Evolutionary conservation across 2,329 filamentous ascomycete species (phyloP).

Genomic region (Hypoxylon sp.): DNA sequence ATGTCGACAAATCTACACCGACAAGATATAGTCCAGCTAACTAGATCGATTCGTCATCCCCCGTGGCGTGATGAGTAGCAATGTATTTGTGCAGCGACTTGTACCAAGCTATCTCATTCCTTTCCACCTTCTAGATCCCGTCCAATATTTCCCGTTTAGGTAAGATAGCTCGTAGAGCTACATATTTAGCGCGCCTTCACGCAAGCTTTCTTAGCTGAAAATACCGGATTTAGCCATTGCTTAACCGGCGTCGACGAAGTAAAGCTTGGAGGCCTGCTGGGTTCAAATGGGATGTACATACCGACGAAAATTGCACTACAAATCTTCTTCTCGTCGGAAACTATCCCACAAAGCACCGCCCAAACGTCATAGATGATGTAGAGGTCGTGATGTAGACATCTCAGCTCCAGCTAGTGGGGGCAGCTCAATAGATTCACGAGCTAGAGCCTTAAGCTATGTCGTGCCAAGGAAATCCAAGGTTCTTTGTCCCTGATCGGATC

Average conservation of each 20-base stretch:
- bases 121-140: conserved; percentile 24
- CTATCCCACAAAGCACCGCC: conserved; percentile 8
- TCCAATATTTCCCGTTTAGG: conserved; percentile 34
- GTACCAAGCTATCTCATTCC: conserved; percentile 34
- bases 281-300: conserved; percentile 10
- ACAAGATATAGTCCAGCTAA: conserved; percentile 27
- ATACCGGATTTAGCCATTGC: conserved; percentile 25
- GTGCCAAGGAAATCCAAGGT: conserved; percentile 41
- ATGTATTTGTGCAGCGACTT: conserved; percentile 19
- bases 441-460: conserved; percentile 25
- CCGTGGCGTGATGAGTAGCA: conserved; percentile 17
- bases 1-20: conserved; percentile 12
- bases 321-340: background rate
- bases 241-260: conserved; percentile 17
- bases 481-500: conserved; percentile 25
- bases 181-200: conserved; percentile 25
- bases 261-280: conserved; percentile 10
- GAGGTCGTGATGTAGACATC: conserved; percentile 14
- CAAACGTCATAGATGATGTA: conserved; percentile 43
- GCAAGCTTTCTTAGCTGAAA: conserved; percentile 20
- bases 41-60: conserved; percentile 36
- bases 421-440: conserved; percentile 28
- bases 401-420: conserved; percentile 23
- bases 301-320: conserved; percentile 5
- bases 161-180: conserved; percentile 25